Conservation (phyloP, 139 green algal species). For the Micromonas commoda region DNA sequence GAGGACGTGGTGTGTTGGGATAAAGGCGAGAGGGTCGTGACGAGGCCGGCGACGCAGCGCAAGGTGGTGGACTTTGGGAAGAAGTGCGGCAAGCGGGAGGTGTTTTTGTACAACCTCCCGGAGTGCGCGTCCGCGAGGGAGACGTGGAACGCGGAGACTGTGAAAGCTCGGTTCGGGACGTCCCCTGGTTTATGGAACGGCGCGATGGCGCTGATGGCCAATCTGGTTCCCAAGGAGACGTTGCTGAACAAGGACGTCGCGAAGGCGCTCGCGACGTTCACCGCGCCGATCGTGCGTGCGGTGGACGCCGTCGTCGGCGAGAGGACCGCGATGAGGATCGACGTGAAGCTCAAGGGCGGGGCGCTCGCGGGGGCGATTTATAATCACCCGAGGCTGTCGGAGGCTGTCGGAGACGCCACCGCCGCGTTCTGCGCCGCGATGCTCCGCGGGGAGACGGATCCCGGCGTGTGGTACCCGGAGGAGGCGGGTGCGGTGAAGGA, state of each 20-base stretch:
- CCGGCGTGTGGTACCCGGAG: constrained; percentile 95
- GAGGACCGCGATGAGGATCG: constrained; percentile 68
- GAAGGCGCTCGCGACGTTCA: constrained; percentile 42
- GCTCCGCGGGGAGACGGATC: constrained; percentile 65
- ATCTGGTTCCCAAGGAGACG: constrained; percentile 52
- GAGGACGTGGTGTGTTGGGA: constrained; percentile 34
- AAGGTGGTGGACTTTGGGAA: constrained; percentile 83
- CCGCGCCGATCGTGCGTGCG: constrained; percentile 20
- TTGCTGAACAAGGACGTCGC: constrained; percentile 50
- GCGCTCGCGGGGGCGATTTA: constrained; percentile 70
- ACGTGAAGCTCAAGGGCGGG: constrained; percentile 74
- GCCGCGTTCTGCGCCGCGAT: constrained; percentile 68
- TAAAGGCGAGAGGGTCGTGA: neutral
- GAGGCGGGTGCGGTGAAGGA: constrained; percentile 40
- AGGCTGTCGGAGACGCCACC: constrained; percentile 34
- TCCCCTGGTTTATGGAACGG: constrained; percentile 86
- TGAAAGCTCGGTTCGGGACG: constrained; percentile 90
- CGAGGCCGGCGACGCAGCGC: constrained; percentile 11
- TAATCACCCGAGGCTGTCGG: constrained; percentile 51
- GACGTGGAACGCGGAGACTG: constrained; percentile 57
- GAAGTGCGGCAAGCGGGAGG: constrained; percentile 39
- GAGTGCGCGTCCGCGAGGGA: constrained; percentile 38
- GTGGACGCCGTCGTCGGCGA: constrained; percentile 17
- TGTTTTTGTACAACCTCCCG: constrained; percentile 43
- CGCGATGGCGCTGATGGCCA: constrained; percentile 74